A percentile compares a stretch with the other conserved stretches of the same genome.
These are phyloP conservation scores for Arachnopeziza araneosa DNA, from an alignment of 2,329 filamentous ascomycete species.

Conservation along the genomic window DNA sequence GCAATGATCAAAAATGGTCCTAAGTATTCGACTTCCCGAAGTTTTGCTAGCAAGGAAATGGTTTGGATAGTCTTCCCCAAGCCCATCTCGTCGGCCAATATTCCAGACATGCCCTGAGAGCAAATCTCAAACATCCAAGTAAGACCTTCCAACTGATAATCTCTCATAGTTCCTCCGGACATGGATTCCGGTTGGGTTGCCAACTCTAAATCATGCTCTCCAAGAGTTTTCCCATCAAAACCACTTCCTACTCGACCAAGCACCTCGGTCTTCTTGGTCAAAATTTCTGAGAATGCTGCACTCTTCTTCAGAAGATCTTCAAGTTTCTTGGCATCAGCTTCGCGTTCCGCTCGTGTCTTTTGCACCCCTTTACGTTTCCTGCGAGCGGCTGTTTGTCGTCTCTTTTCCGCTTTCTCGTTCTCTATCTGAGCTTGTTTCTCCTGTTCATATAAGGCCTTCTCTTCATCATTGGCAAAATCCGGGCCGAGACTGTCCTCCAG, in stretches of 20 bases:
- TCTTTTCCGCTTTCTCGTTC: constrained; percentile 42
- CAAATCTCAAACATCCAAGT: constrained; percentile 76
- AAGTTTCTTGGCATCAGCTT: constrained; percentile 53
- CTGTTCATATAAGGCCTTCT: constrained; percentile 31
- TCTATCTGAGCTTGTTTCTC: constrained; percentile 41
- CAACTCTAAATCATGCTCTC: constrained; percentile 66
- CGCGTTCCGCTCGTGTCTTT: constrained; percentile 48
- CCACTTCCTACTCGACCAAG: constrained; percentile 56
- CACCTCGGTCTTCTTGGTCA: constrained; percentile 58
- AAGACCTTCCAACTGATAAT: constrained; percentile 88
- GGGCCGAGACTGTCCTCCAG: constrained; percentile 15
- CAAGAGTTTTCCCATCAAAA: constrained; percentile 53
- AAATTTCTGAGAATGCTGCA: constrained; percentile 54
- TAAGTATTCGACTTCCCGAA: constrained; percentile 76
- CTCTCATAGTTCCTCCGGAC: constrained; percentile 82
- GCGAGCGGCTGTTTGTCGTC: constrained; percentile 25
- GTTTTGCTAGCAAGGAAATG: constrained; percentile 57
- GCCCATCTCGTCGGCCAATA: constrained; percentile 58
- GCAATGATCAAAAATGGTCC: constrained; percentile 90
- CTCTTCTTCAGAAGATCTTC: constrained; percentile 55
- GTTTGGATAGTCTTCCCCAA: constrained; percentile 53
- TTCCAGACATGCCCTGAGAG: constrained; percentile 59
- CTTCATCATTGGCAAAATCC: constrained; percentile 23
- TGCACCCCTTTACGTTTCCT: constrained; percentile 40
- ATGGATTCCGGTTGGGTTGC: constrained; percentile 82